These are phyloP conservation scores for Debaryomyces udenii DNA, from an alignment of 1,139 yeast species.

Conservation along the genomic window DNA sequence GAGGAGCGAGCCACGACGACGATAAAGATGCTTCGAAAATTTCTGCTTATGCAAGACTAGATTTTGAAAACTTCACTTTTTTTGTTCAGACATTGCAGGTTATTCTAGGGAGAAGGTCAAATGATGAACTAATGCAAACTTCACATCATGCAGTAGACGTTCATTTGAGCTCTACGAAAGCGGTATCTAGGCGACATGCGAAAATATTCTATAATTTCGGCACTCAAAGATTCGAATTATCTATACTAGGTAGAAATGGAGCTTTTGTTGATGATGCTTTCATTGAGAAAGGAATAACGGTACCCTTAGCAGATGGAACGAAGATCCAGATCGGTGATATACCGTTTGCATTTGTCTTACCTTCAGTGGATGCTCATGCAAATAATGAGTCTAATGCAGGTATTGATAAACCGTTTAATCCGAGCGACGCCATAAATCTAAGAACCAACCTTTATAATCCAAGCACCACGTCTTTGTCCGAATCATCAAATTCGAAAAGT, in stretches of 20 bases:
- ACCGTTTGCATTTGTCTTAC: constrained; percentile 82
- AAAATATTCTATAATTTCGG: constrained; percentile 95
- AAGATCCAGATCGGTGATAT: constrained; percentile 93
- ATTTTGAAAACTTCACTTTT: constrained; percentile 89
- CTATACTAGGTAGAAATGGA: constrained; percentile 91
- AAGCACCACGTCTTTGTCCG: constrained; percentile 17
- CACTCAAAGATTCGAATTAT: constrained; percentile 85
- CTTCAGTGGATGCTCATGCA: constrained; percentile 46
- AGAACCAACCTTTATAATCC: constrained; percentile 45
- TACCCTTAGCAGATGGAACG: constrained; percentile 78
- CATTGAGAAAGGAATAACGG: constrained; percentile 86
- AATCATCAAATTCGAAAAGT: constrained; percentile 24
- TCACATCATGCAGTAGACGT: constrained; percentile 76
- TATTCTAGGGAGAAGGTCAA: constrained; percentile 84
- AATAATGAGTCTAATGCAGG: constrained; percentile 22
- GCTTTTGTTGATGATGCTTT: constrained; percentile 92
- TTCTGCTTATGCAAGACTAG: constrained; percentile 92
- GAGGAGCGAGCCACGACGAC: constrained; percentile 17
- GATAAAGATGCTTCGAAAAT: constrained; percentile 52
- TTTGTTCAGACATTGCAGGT: constrained; percentile 96
- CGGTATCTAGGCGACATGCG: constrained; percentile 91
- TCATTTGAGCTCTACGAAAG: constrained; percentile 87
- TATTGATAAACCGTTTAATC: constrained; percentile 46
- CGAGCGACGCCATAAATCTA: constrained; percentile 56
- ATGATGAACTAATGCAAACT: constrained; percentile 59